Percentiles rank a stretch among this genome's conserved stretches.
Evolutionary conservation across 176 grass and related monocot genomes (phyloP).

Genomic region (Avena insularis): DNA sequence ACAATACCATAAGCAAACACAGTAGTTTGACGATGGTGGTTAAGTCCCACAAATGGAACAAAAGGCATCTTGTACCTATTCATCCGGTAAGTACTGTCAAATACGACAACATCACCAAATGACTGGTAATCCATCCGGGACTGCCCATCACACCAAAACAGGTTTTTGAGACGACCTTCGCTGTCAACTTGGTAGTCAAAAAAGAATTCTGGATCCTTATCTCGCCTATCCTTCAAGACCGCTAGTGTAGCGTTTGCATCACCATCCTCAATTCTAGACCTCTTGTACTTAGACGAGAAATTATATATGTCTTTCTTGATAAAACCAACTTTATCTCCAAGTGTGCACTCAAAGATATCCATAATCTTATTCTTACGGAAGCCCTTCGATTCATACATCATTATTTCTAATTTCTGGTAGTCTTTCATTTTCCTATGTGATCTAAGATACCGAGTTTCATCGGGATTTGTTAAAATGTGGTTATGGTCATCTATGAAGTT

Average conservation of each 20-base stretch:
- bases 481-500: conserved; percentile 12
- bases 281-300: conserved; percentile 6
- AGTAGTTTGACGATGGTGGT: background rate
- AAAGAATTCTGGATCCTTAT: conserved; percentile 1
- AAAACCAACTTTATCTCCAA: background rate
- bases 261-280: background rate
- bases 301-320: background rate
- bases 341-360: background rate
- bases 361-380: background rate
- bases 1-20: background rate
- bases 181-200: background rate
- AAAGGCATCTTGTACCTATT: conserved; percentile 24
- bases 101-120: conserved; percentile 17
- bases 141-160: conserved; percentile 7
- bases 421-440: background rate
- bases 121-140: background rate
- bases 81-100: background rate
- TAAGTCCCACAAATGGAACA: conserved; percentile 16
- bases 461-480: background rate
- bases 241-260: background rate
- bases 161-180: background rate
- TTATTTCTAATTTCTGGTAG: background rate
- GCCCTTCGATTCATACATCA: background rate
- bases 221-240: background rate
- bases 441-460: background rate